Evolutionary conservation across 257 asterid species (phyloP).

Genomic region (Jacaranda copaia): DNA sequence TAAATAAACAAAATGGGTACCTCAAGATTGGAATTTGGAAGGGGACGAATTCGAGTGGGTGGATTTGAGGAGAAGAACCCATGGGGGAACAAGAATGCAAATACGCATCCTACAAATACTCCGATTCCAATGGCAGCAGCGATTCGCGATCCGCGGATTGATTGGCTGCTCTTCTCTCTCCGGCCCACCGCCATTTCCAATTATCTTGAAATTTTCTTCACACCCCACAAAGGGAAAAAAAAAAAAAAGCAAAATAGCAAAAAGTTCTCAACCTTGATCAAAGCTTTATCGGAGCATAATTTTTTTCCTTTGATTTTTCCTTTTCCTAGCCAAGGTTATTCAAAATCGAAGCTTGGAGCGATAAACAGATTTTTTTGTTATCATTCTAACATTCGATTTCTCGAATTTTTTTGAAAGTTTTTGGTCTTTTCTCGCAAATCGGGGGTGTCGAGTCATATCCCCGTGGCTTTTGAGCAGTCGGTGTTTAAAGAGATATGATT

Average conservation of each 20-base stretch:
- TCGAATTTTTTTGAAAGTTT: background rate
- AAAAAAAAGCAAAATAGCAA: conserved; percentile 31
- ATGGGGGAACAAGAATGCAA: conserved; percentile 68
- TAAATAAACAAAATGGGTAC: conserved; percentile 31
- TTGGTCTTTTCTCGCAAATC: background rate
- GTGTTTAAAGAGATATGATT: background rate
- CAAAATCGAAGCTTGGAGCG: conserved; percentile 6
- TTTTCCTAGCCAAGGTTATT: background rate
- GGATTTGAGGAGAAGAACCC: conserved; percentile 61
- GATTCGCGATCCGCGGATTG: conserved; percentile 65
- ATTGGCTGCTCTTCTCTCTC: conserved; percentile 57
- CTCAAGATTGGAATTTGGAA: conserved; percentile 51
- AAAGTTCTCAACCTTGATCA: conserved; percentile 26
- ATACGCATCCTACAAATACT: conserved; percentile 66
- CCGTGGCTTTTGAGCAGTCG: conserved; percentile 31
- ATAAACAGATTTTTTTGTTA: background rate
- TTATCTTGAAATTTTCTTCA: conserved; percentile 5
- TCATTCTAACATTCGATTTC: conserved; percentile 12
- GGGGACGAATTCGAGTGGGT: conserved; percentile 38
- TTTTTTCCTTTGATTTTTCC: background rate
- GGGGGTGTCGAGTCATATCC: conserved; percentile 11
- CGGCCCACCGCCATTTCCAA: conserved; percentile 67
- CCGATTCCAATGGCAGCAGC: conserved; percentile 71
- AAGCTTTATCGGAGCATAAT: conserved; percentile 4
- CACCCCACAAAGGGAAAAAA: background rate